Evolutionary conservation across 257 asterid genomes (phyloP).

Genomic region (Solanum bukasovii): DNA sequence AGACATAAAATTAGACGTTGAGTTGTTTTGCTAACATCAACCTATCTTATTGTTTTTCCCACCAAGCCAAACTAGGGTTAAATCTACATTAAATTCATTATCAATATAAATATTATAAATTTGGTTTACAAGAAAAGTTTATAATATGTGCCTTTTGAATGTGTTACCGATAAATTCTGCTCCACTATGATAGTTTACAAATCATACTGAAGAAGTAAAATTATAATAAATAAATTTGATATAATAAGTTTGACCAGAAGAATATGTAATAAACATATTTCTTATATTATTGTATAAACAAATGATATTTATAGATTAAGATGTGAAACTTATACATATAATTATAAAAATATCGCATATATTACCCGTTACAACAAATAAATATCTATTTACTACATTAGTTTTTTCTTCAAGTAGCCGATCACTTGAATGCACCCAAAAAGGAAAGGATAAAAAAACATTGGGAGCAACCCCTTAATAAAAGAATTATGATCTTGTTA

Average conservation of each 20-base stretch:
- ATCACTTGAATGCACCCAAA: background rate
- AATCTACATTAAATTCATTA: background rate
- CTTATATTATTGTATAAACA: background rate
- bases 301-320: background rate
- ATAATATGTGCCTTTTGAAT: background rate
- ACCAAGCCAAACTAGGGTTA: background rate
- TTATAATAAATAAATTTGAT: background rate
- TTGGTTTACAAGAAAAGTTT: background rate
- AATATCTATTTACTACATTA: background rate
- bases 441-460: background rate
- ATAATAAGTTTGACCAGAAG: background rate
- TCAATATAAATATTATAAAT: background rate
- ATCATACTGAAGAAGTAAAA: background rate
- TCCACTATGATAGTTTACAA: background rate
- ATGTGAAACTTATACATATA: background rate
- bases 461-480: background rate
- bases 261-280: background rate
- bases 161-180: background rate
- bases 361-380: background rate
- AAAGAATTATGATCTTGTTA: background rate
- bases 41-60: background rate
- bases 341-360: no score
- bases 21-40: background rate
- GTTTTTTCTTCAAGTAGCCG: background rate
- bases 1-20: background rate